These are phyloP conservation scores for Stramenopiles sp. DNA, from an alignment of 352 stramenopile species.

Conservation along the genomic window DNA sequence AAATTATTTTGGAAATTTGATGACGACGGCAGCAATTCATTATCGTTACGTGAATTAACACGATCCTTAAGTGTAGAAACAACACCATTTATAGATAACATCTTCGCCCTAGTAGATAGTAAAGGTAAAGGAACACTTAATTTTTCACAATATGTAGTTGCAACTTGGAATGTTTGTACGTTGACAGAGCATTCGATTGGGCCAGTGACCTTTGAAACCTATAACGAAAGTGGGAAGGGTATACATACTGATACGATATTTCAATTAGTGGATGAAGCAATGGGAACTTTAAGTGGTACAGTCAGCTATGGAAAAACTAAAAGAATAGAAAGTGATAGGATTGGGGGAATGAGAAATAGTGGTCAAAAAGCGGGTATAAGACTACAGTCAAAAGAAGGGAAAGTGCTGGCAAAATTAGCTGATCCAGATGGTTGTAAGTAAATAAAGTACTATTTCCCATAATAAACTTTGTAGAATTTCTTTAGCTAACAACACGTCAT, in stretches of 20 bases:
- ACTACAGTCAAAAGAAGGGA: no score
- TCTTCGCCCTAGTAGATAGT: background rate
- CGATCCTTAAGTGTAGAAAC: background rate
- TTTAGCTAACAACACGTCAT: no score
- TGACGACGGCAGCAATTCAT: background rate
- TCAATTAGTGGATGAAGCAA: background rate
- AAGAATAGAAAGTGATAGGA: no score
- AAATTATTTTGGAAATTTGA: constrained; percentile 1
- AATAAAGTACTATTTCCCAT: no score
- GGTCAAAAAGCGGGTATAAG: no score
- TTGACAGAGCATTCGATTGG: background rate
- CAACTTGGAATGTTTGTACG: background rate
- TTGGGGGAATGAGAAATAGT: no score
- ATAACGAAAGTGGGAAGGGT: background rate
- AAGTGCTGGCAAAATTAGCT: background rate
- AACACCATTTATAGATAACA: background rate
- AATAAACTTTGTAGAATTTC: no score
- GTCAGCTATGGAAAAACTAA: background rate
- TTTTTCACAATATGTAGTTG: background rate
- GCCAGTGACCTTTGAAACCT: background rate
- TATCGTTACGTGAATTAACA: background rate
- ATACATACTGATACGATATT: background rate
- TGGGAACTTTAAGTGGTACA: background rate
- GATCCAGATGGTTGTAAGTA: no score
- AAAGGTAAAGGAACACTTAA: background rate